Evolutionary conservation across 2,329 filamentous ascomycete genomes (phyloP), one percentile per base, ranked within the genome.

Genomic region (Arthrinium phaeospermum): DNA sequence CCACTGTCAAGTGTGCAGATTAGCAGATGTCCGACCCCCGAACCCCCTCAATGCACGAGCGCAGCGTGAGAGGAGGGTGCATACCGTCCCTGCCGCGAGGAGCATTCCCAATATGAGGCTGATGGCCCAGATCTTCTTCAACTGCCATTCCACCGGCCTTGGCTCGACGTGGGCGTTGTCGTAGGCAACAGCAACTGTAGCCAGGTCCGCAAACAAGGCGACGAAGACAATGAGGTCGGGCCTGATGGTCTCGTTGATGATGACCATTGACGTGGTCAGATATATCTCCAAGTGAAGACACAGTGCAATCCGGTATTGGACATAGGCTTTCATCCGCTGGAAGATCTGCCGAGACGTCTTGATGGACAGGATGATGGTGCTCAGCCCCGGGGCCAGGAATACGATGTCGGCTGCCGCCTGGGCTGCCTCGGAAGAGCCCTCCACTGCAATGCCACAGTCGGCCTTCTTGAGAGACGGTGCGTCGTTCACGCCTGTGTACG

Each of bases 41-140:
- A 30, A 30, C 27, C 27, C 27, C 27, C 27, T 30, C 4, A 30
- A 30, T 30, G 27, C 27, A 30, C 27, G 27, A 30, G 27, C 27
- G 12, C n/a, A 51, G n/a, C 13, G 10, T 13, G 24, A 8, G 27
- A 4, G 10, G 49, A 10, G 49, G 24, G 24, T 53, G 16, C 51
- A 30, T 53, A 30, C 51, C 51, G 92, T 94, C 73, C 86, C 92
- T 64, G 89, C 80, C 71, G 92, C 92, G 57, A 94, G 91, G 64
- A 94, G 83, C 46, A 89, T 76, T 82, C 92, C 92, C 69, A 94
- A 88, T 73, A 92, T 84, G 76, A 92, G 86, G 74, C 89, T 91
- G 79, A 94, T 93, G 76, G 94, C 88, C 92, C 92, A 94, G 80
- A 94, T 94, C 88, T 94, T 94, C 75, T 92, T 92, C 75, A 94